Evolutionary conservation across 345 rosid genomes (phyloP).

Genomic region (Arabidopsis suecica): DNA sequence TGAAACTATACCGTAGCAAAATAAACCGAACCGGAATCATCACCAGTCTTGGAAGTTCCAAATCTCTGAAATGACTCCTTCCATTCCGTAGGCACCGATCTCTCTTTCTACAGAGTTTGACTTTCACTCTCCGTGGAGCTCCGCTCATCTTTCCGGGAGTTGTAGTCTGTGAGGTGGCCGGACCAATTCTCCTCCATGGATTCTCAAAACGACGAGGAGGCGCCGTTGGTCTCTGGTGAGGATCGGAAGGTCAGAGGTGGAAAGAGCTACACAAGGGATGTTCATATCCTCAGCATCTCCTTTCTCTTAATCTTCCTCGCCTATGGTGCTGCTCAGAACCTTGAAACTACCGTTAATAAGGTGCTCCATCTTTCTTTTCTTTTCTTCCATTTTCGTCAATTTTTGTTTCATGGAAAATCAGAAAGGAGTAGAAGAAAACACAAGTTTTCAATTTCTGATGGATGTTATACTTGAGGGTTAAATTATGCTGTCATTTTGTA

Average conservation of each 20-base stretch:
- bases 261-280: slow-evolving; percentile 63
- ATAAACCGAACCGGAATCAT: slow-evolving; percentile 7
- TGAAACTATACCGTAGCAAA: not conserved
- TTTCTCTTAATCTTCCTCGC: slow-evolving; percentile 82
- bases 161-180: not conserved
- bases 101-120: slow-evolving; percentile 38
- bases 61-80: not conserved
- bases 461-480: not conserved
- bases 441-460: not conserved
- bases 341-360: slow-evolving; percentile 78
- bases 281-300: slow-evolving; percentile 79
- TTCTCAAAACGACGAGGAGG: slow-evolving; percentile 57
- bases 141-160: slow-evolving; percentile 26
- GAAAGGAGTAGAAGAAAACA: not conserved
- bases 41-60: not conserved
- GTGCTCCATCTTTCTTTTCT: slow-evolving; percentile 39
- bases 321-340: slow-evolving; percentile 96
- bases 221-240: slow-evolving; percentile 58
- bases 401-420: not conserved
- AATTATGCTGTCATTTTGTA: not conserved
- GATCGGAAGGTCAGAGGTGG: slow-evolving; percentile 41
- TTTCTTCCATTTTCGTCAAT: not conserved
- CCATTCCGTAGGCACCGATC: not conserved
- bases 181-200: slow-evolving; percentile 47
- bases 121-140: slow-evolving; percentile 45